Evolutionary conservation across 192 early-diverging fungal genomes (phyloP), one percentile per base, ranked within the genome.

Genomic region (Funneliformis mosseae): DNA sequence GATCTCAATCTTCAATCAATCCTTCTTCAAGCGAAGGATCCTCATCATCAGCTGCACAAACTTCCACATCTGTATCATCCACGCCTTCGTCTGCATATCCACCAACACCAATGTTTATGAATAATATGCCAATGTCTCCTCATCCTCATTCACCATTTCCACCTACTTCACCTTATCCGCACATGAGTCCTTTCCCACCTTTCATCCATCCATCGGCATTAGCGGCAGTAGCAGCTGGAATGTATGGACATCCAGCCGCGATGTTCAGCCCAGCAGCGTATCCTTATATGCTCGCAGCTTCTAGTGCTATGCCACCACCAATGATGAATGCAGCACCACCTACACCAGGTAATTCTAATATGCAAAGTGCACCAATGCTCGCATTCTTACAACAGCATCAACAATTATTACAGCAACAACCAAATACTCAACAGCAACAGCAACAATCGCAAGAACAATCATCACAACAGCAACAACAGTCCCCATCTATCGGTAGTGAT

Each of bases 131-230:
- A 48, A 79, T 79, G 77, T 69, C 77, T 33, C 64, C 77, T 50
- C 77, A 79, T 68, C 77, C 77, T 23, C 77, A 67, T 68, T 79
- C 77, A 3, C 64, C 64, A 46, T 79, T 79, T 79, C 77, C 77
- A 38, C 77, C 62, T 14, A 63, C 64, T 33, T 66, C 64, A 42
- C 77, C 77, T 38, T 79, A 79, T 67, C 77, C 77, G 8, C 77
- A 79, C 77, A 79, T 79, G 77, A 69, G 66, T 79, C 67, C 62
- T 63, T 79, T 79, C 43, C 41, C 77, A 33, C 62, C 77, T 27
- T 79, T 79, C 45, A 55, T 79, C 28, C 77, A 79, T 69, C 77
- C 77, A 27, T 68, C 77, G 27, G 27, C 77, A 21, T 69, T 79
- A 39, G 77, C 77, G 50, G 77, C 77, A 33, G 77, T 79, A 27